phyloP scores from a whole-genome alignment of 1,284 basidiomycete genomes.

The Heterobasidion parviporum region DNA sequence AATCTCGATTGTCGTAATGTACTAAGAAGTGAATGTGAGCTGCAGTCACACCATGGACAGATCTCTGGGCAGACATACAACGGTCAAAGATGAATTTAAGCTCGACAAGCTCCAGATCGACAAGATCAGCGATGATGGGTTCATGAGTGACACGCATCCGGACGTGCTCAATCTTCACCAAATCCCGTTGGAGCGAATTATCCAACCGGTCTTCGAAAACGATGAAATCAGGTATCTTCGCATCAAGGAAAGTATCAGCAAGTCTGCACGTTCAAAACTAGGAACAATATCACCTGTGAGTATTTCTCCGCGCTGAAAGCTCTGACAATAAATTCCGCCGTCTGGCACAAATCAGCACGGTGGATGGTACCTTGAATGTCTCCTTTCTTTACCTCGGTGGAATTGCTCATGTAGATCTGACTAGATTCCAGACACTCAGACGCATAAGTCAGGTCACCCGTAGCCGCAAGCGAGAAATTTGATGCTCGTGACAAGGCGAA shows the following conservation, averaged over 20 bases:
- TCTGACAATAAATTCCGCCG: slow-evolving; percentile 68
- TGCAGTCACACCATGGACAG: neutral
- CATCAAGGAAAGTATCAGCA: neutral
- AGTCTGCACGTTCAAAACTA: neutral
- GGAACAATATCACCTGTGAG: slow-evolving; percentile 43
- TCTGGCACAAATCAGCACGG: slow-evolving; percentile 34
- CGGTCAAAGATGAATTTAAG: slow-evolving; percentile 78
- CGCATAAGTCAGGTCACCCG: slow-evolving; percentile 61
- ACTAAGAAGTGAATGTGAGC: slow-evolving; percentile 25
- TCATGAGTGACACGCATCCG: slow-evolving; percentile 78
- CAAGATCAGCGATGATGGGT: slow-evolving; percentile 52
- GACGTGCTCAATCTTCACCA: slow-evolving; percentile 72
- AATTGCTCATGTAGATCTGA: slow-evolving; percentile 71
- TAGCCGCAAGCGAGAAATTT: slow-evolving; percentile 68
- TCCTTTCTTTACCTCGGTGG: slow-evolving; percentile 50
- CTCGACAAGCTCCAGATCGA: slow-evolving; percentile 76
- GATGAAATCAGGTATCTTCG: slow-evolving; percentile 74
- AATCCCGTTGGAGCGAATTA: slow-evolving; percentile 72
- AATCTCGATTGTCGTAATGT: slow-evolving; percentile 80
- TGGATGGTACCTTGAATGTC: neutral
- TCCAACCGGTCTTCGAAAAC: slow-evolving; percentile 70
- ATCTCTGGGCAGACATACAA: slow-evolving; percentile 32
- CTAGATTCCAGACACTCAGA: slow-evolving; percentile 71
- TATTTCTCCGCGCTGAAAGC: slow-evolving; percentile 75
- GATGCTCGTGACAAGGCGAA: slow-evolving; percentile 69